These are phyloP conservation scores for Metschnikowia anglica DNA, from an alignment of 805 yeast species.

Conservation along the genomic window DNA sequence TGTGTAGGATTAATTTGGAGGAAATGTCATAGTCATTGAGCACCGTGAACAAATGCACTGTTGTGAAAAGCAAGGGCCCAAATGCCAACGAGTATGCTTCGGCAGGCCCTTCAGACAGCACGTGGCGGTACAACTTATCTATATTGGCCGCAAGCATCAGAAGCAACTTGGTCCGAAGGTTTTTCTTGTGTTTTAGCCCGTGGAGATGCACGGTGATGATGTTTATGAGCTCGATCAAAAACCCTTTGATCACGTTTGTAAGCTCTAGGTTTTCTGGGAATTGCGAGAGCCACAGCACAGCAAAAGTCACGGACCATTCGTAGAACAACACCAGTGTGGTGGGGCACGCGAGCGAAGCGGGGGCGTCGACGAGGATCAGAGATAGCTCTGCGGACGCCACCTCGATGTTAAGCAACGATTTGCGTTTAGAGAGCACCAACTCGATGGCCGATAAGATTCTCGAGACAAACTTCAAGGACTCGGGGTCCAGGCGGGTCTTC, in stretches of 20 bases:
- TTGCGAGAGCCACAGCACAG: slow-evolving; percentile 26
- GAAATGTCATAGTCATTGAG: slow-evolving; percentile 38
- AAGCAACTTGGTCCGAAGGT: slow-evolving; percentile 22
- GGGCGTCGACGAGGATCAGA: slow-evolving; percentile 5
- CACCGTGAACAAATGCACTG: slow-evolving; percentile 36
- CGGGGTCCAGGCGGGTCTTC: slow-evolving; percentile 3
- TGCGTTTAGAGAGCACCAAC: slow-evolving; percentile 33
- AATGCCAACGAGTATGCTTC: slow-evolving; percentile 4
- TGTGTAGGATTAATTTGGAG: slow-evolving; percentile 27
- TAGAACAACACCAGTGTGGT: slow-evolving; percentile 20
- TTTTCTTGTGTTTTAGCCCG: slow-evolving; percentile 26
- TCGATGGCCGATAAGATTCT: slow-evolving; percentile 32
- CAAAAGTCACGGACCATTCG: slow-evolving; percentile 33
- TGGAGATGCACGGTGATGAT: slow-evolving; percentile 31
- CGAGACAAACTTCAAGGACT: slow-evolving; percentile 18
- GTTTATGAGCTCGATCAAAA: slow-evolving; percentile 34
- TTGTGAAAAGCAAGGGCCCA: slow-evolving; percentile 12
- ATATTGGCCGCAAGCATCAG: slow-evolving; percentile 21
- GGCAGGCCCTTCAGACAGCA: slow-evolving; percentile 4
- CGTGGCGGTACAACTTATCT: slow-evolving; percentile 15
- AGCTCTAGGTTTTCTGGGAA: slow-evolving; percentile 15
- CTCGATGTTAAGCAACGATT: slow-evolving; percentile 26
- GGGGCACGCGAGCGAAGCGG: slow-evolving; percentile 3
- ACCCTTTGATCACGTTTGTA: slow-evolving; percentile 30
- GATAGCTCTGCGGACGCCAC: slow-evolving; percentile 20